Evolutionary conservation across 164 flowering plant genomes (phyloP), one percentile per base, ranked within the genome.

Genomic region (Vitis cinerea): DNA sequence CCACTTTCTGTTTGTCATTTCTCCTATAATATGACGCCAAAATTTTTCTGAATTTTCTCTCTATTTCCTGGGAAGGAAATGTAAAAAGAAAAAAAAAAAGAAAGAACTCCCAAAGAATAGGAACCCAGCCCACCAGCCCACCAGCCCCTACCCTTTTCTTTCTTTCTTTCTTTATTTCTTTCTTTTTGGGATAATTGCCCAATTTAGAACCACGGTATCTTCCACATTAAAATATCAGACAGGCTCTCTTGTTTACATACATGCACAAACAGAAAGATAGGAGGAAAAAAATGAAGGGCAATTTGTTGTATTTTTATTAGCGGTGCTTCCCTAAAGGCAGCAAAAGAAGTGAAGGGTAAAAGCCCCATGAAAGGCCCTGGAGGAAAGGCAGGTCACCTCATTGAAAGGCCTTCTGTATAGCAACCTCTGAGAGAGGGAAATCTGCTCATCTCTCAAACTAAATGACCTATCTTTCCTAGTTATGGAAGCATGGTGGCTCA

Each of bases 291-390:
- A 14, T 30, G 8, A 1, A 9, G n/a, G 29, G 29, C 64, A 9
- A 55, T 59, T 29, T 10, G 11, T 17, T 7, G 70, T 44, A 4
- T 15, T 53, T 17, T 67, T 11, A 50, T 67, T 27, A 2, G 27
- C 50, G 49, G n/a, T 68, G 71, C 65, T 60, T 68, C 71, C 58
- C n/a, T 59, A 50, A 23, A 29, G 23, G 65, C 58, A 60, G 64
- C 71, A 60, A 15, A 60, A 2, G 65, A 29, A 14, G 49, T 30
- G 58, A 64, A 59, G 58, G 8, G 8, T 17, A 12, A 65, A 65
- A 29, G 47, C 8, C 37, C 9, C 55, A 16, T 52, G 17, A 30
- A 53, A 11, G 23, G 50, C 10, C 50, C 2, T 37, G 44, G 44
- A 37, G 44, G 44, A 27, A 27, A 29, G 61, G 61, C 61, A 17